Base-by-base conservation (phyloP, 139 green algal genomes). In the Tetradesmus lagerheimii region DNA sequence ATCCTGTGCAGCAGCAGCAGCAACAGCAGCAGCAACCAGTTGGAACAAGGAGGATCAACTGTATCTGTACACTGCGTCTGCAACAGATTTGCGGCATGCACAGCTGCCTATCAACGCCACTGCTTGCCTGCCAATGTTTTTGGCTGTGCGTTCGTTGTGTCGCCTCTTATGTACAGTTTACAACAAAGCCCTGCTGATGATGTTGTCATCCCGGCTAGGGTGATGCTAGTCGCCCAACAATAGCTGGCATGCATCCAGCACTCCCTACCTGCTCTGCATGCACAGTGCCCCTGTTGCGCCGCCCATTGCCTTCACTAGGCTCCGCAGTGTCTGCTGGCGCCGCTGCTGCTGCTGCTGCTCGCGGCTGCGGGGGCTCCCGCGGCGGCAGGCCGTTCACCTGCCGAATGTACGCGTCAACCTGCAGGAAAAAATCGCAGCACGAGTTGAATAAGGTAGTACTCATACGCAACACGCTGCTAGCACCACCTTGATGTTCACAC, bases 381-480 rank as follows among this genome's bases (percentile, higher is more conserved):
- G 87, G 79, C n/a, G 87, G 87, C 64, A 91, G 57, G n/a, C 87
- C 87, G 27, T 37, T 39, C 39, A 83, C 37, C 79, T 87, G 9
- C 45, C 87, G 57, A 64, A 91, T 91, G 79, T 91, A 91, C 5
- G 79, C 64, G 31, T 91, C 87, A 15, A 91, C 87, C 87, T 88
- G 82, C 39, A 57, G 23, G 38, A 9, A 11, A 5, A n/a, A 4
- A 50, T 14, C 31, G 12, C 71, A 80, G 71, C 31, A 80, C 34
- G n/a, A n/a, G 15, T 0, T 31, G 0, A 71, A 9, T 4, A 71
- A 11, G 1, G 20, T 18, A 20, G 47, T 50, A 62, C 47, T 23
- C 20, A 14, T 11, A 1, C 18, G 5, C 18, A 62, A 62, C 18
- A 62, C 4, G 43, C 4, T 50, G 43, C 8, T 8, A 14, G 4